Base-by-base conservation (phyloP, 768 basidiomycete genomes). In the Dictyophora rubrovolvata region DNA sequence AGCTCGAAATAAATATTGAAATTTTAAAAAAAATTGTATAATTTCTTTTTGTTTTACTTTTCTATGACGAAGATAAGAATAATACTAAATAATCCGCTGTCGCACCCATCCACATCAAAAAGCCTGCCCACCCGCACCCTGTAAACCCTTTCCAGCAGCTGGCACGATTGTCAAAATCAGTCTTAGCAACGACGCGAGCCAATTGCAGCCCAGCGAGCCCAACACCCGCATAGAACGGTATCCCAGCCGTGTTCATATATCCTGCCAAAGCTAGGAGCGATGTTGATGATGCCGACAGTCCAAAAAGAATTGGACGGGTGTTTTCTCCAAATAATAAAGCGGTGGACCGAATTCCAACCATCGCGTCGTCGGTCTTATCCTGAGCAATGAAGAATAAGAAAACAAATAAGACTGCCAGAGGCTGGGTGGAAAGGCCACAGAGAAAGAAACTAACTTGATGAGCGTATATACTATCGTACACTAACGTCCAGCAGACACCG, bases 391-490 rank as follows among this genome's bases (percentile, higher is more conserved):
- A 11, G 23, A 28, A 50, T 59, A 11, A 61, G n/a, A 5, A 20
- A 49, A n/a, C 37, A n/a, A 28, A 36, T 18, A 51, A 34, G 33
- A n/a, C n/a, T n/a, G n/a, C n/a, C n/a, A n/a, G 42, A 20, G 55
- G 18, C n/a, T 28, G 48, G 48, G 48, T 55, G 46, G 35, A 42
- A 56, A 47, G 17, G 53, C 7, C 28, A n/a, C n/a, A 48, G 20
- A 14, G 34, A 46, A 16, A 54, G 33, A 36, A 17, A n/a, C 20
- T 21, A 62, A 89, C 92, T 75, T 97, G 95, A 70, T 99, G 96
- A 2, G 96, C 96, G 66, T 98, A 98, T 64, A 98, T 93, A 53
- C 87, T 95, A 65, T 99, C 96, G 68, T 98, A 99, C 1, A 96
- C 89, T 48, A 99, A 79, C 53, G 94, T 94, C 93, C 94, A 98